phyloP scores from a whole-genome alignment of 768 basidiomycete genomes.

The Trametes sanguinea region DNA sequence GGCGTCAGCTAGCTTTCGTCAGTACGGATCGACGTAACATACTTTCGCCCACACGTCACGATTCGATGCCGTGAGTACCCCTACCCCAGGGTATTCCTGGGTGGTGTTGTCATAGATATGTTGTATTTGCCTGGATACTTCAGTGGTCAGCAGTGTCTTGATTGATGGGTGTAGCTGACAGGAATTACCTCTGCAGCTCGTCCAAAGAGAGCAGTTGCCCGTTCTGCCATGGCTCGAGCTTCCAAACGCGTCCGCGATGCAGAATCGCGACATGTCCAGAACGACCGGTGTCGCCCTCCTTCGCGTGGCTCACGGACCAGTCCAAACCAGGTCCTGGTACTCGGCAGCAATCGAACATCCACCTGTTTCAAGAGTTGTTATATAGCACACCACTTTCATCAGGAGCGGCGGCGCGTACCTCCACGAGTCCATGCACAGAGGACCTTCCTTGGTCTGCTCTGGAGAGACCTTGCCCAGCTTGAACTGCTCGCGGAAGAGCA shows the following conservation, averaged over 20 bases:
- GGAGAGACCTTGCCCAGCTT: slow-evolving; percentile 66
- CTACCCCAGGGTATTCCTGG: slow-evolving; percentile 69
- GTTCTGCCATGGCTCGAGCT: slow-evolving; percentile 59
- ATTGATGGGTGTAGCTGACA: no score
- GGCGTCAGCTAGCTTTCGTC: background rate
- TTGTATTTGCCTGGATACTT: slow-evolving; percentile 54
- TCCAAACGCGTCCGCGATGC: slow-evolving; percentile 86
- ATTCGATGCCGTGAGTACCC: slow-evolving; percentile 75
- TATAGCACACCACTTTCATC: background rate
- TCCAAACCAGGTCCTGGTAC: slow-evolving; percentile 78
- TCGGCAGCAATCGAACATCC: slow-evolving; percentile 93
- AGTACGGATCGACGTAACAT: slow-evolving; percentile 7
- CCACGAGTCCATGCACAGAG: slow-evolving; percentile 87
- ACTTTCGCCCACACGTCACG: slow-evolving; percentile 92
- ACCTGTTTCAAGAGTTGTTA: slow-evolving; percentile 42
- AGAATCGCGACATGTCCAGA: slow-evolving; percentile 83
- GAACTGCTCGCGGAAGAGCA: slow-evolving; percentile 72
- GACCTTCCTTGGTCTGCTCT: slow-evolving; percentile 66
- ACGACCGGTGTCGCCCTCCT: slow-evolving; percentile 54
- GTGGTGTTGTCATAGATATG: slow-evolving; percentile 68
- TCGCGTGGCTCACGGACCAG: slow-evolving; percentile 52
- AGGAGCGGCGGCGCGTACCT: slow-evolving; percentile 44
- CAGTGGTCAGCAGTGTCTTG: background rate
- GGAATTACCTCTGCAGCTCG: slow-evolving; percentile 63
- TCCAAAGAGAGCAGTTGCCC: slow-evolving; percentile 61